Evolutionary conservation across 192 early-diverging fungal genomes (phyloP), one percentile per base, ranked within the genome.

Genomic region (Thoreauomyces humboldtii): DNA sequence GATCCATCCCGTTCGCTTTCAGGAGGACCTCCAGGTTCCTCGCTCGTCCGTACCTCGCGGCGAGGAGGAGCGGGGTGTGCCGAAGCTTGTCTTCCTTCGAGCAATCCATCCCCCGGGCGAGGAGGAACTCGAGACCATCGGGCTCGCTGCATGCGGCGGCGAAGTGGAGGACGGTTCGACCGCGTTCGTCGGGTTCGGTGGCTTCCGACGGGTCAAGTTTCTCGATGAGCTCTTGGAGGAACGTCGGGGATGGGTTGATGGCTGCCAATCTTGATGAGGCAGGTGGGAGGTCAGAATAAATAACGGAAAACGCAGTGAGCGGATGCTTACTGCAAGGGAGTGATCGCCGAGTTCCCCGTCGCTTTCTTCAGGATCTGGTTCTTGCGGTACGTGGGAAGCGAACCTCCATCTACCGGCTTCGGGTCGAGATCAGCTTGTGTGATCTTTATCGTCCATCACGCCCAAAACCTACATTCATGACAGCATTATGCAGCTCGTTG

Each of bases 81-180:
- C 73, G 73, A 5, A 25, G 25, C 28, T 46, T 63, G 61, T 83
- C 83, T 6, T 45, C 58, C 17, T 33, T 41, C n/a, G 56, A 34
- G 3, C 69, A 46, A 2, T 76, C 75, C 43, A 69, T 61, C 1
- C 65, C 62, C 37, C 69, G 19, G 2, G 61, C 68, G 7, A 80
- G 32, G 46, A 85, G 47, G 36, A 61, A 76, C n/a, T 78, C 50
- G n/a, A 85, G 58, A 21, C 70, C 70, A 17, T 25, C 78, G 21
- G 78, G 52, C 25, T 73, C 71, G 33, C 72, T 58, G 46, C 73
- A 74, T 7, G 58, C 77, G 19, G 78, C 80, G 14, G 83, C 78
- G 72, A 76, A 84, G 54, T 82, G 80, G 2, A 75, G 61, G 9
- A 74, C 66, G 11, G 72, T 76, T 25, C 82, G 70, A 0, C 73